Evolutionary conservation across 164 flowering plant species (phyloP).

Genomic region (Liriodendron chinense): DNA sequence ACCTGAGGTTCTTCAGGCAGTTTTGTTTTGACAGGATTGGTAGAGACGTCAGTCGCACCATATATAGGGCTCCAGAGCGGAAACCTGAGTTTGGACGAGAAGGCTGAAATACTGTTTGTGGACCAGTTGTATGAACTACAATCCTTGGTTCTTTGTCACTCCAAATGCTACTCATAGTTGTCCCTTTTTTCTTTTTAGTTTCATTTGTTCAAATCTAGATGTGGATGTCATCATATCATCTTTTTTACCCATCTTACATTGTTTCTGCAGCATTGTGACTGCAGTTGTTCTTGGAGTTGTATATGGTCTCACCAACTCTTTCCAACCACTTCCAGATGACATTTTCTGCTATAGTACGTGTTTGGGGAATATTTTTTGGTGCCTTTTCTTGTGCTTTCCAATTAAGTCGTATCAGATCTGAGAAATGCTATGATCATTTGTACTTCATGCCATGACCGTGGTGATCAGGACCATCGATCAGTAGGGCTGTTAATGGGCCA

Average conservation of each 20-base stretch:
- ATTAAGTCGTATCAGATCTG: not conserved
- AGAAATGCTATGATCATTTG: no score
- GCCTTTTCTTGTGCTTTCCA: not conserved
- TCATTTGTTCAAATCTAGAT: not conserved
- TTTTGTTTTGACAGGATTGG: constrained; percentile 94
- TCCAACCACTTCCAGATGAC: constrained; percentile 74
- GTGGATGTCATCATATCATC: not conserved
- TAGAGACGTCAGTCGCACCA: constrained; percentile 59
- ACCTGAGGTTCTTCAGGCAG: constrained; percentile 69
- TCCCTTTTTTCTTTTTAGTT: not conserved
- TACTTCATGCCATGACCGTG: no score
- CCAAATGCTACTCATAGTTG: not conserved
- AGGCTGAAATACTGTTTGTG: constrained; percentile 74
- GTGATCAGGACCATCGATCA: no score
- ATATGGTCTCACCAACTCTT: constrained; percentile 47
- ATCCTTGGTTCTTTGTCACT: constrained; percentile 1
- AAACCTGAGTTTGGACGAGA: constrained; percentile 75
- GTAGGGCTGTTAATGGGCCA: no score
- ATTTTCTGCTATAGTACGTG: constrained; percentile 67
- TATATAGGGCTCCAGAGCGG: constrained; percentile 54
- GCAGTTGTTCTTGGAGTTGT: constrained; percentile 67
- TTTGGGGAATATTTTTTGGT: not conserved
- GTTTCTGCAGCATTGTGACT: constrained; percentile 62
- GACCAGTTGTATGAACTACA: constrained; percentile 64
- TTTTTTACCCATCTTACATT: not conserved